Conservation (phyloP, 192 early-diverging fungal species). For the Podila horticola region DNA sequence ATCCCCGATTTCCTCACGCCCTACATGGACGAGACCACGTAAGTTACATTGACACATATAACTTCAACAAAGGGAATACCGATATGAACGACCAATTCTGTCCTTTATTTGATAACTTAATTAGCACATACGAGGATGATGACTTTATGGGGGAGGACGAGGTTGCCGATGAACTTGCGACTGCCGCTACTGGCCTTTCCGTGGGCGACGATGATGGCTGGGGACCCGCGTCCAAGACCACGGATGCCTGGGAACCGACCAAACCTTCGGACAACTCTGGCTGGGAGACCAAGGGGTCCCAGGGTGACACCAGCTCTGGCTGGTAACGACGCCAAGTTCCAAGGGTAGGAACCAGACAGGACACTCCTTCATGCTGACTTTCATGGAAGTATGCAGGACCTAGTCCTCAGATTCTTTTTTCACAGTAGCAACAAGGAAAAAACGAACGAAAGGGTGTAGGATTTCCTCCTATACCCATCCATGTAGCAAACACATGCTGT, state of each 20-base stretch:
- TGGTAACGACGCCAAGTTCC: neutral
- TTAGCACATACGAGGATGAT: conserved; percentile 28
- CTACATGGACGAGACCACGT: conserved; percentile 14
- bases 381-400: no score
- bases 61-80: no score
- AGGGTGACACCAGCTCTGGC: neutral
- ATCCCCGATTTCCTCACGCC: conserved; percentile 61
- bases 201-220: neutral
- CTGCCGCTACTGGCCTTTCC: neutral
- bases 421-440: no score
- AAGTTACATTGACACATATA: neutral
- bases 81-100: no score
- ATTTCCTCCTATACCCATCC: no score
- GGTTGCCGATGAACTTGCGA: neutral
- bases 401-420: no score
- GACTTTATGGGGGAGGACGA: conserved; percentile 17
- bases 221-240: no score
- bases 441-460: no score
- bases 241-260: no score
- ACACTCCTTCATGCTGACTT: no score
- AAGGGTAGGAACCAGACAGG: no score
- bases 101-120: neutral
- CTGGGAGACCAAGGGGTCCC: neutral
- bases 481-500: no score
- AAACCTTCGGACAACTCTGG: neutral